These are phyloP conservation scores for Microcyclosporella mali DNA, from an alignment of 2,329 filamentous ascomycete species.

Conservation along the genomic window DNA sequence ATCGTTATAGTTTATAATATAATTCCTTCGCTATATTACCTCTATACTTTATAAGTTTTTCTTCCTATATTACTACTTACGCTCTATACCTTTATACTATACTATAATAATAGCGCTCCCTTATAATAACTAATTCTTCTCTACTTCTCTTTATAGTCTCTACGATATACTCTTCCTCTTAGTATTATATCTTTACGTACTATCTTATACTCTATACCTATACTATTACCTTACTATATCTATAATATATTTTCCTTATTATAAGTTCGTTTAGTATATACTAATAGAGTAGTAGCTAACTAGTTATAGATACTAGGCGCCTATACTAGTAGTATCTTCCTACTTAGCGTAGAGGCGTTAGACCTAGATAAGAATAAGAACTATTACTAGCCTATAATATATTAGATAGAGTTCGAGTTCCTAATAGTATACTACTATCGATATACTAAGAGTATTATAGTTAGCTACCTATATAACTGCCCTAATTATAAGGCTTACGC, in stretches of 20 bases:
- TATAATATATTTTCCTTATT: not conserved
- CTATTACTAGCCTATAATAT: too few species aligned
- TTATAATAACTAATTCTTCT: not conserved
- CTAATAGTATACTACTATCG: too few species aligned
- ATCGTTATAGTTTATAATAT: not conserved
- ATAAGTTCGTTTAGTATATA: not conserved
- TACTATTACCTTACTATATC: not conserved
- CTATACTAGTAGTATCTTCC: not conserved
- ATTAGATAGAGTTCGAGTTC: too few species aligned
- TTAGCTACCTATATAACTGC: not conserved
- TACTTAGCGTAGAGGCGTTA: not conserved
- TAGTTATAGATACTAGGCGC: constrained; percentile 5
- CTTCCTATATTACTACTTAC: not conserved
- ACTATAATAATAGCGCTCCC: not conserved
- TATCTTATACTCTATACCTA: not conserved
- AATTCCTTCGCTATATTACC: not conserved
- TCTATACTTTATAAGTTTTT: not conserved
- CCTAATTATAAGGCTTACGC: not conserved
- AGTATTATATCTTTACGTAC: not conserved
- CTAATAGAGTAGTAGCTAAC: not conserved
- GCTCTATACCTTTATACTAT: not conserved
- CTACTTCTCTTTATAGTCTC: not conserved
- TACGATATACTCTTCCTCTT: not conserved
- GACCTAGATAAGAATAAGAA: not conserved
- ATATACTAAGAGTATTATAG: too few species aligned